These are phyloP conservation scores for Monilinia laxa DNA, from an alignment of 2,329 filamentous ascomycete species.

Conservation along the genomic window DNA sequence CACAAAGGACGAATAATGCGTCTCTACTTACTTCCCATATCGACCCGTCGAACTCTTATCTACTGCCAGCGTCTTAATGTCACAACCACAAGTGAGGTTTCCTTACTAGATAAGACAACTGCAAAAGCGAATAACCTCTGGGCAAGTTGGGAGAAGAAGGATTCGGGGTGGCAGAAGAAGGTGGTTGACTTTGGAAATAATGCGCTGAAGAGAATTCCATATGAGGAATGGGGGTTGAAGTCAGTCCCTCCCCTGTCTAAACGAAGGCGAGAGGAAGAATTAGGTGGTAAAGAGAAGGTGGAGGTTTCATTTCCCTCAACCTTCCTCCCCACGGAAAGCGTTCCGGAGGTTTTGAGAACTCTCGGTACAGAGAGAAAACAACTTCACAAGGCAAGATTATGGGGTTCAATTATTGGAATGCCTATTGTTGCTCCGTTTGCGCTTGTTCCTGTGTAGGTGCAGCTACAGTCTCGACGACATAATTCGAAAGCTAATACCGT, in stretches of 20 bases:
- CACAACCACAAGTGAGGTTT: constrained; percentile 52
- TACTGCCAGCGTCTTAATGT: constrained; percentile 78
- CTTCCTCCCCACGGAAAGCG: constrained; percentile 63
- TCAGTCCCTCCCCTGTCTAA: constrained; percentile 81
- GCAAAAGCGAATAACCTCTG: constrained; percentile 73
- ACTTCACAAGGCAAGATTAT: constrained; percentile 72
- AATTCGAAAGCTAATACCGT: constrained; percentile 4
- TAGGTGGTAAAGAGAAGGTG: constrained; percentile 62
- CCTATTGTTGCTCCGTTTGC: constrained; percentile 82
- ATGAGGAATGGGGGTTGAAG: constrained; percentile 97
- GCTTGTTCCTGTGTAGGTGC: constrained; percentile 76
- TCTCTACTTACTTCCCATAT: constrained; percentile 90
- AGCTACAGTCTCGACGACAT: background rate
- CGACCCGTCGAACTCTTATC: constrained; percentile 83
- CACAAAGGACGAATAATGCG: constrained; percentile 60
- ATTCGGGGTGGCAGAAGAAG: constrained; percentile 83
- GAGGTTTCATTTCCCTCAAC: constrained; percentile 75
- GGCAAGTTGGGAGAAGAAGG: constrained; percentile 82
- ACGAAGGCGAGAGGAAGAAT: constrained; percentile 62
- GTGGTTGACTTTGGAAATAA: constrained; percentile 85
- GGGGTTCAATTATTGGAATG: constrained; percentile 79
- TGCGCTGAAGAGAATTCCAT: constrained; percentile 82
- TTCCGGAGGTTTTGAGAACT: constrained; percentile 63
- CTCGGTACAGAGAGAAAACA: constrained; percentile 79
- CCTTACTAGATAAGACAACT: constrained; percentile 66